Evolutionary conservation across 2,329 filamentous ascomycete genomes (phyloP), one percentile per base, ranked within the genome.

Genomic region (Penicillium nordicum): DNA sequence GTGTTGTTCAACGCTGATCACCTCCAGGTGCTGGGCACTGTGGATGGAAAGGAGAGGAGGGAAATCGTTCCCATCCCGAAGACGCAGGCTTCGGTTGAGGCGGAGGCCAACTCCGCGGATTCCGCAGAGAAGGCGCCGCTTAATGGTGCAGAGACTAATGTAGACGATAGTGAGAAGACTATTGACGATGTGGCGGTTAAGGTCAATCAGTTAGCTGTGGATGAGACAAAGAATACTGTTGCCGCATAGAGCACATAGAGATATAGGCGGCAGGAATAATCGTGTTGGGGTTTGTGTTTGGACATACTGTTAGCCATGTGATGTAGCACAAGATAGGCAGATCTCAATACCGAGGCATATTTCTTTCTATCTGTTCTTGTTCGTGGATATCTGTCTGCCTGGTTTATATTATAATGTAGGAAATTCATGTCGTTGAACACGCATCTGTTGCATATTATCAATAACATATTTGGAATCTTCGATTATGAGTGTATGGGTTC

Each of bases 21-120:
- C 30, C 64, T 74, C 32, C 60, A 71, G 55, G 64, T 74, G 16
- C 54, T 75, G 29, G 72, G 72, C 11, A 68, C 68, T 25, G 70
- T 69, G 44, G 63, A 71, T 37, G 72, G 73, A 37, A 69, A 72
- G 57, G 65, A 65, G 12, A 64, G 72, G 38, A 63, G 68, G 21
- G 43, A 54, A 7, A 65, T 30, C 7, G 58, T 75, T 32, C 67
- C 70, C 4, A 66, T 73, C 14, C 53, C 61, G 1, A 53, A 58
- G 50, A n/a, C 23, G 5, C 41, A 57, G 23, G 11, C 32, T 32
- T 49, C n/a, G 12, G 25, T 30, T 16, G 27, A 32, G 50, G 23
- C 55, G 9, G 18, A 41, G 41, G 53, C 52, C 42, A 41, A 44
- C 16, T 12, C 43, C 18, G 36, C 11, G 12, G 8, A 21, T 12